Evolutionary conservation across 805 yeast species (phyloP), one percentile per base, ranked within the genome.

Genomic region (Saccharomyces eubayanus): DNA sequence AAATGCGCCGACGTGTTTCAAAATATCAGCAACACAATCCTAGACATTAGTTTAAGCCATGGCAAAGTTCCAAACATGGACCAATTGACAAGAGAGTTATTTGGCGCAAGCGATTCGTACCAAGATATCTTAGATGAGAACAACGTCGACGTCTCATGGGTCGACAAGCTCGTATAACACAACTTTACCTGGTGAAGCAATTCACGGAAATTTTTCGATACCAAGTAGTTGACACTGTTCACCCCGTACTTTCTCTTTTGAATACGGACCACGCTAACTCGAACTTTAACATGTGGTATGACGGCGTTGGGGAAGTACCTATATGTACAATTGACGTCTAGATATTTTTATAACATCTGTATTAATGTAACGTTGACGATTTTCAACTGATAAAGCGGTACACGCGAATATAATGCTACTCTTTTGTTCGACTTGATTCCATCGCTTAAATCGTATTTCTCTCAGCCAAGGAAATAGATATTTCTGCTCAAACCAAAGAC

Each of bases 61-160:
- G 68, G 74, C 24, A 66, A 73, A 56, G 67, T 69, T 20, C 70
- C 74, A 28, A 72, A 73, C 41, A 73, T 74, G 65, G 75, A 74
- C 12, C 67, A 74, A 45, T 58, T 76, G 21, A 68, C 75, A 28
- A 65, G 66, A 24, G 77, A 75, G 49, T 57, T 76, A 12, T 69
- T 73, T 55, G 77, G 77, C 46, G 78, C 79, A 0, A 73, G 73
- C 29, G 71, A 73, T 52, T 74, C 75, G 12, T 73, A 76, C 50
- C 78, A 75, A 54, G 75, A 73, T 30, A 76, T 78, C n/a, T 59
- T 78, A 47, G 74, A 72, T 57, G 76, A 71, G 24, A 74, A 77
- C 58, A 71, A 75, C 12, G 77, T 77, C 43, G 80, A 77, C 50
- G 72, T 77, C 31, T 69, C 75, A 49, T 73, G 76, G 68, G 71